Evolutionary conservation across 164 flowering plant genomes (phyloP).

Genomic region (Warburgia ugandensis): DNA sequence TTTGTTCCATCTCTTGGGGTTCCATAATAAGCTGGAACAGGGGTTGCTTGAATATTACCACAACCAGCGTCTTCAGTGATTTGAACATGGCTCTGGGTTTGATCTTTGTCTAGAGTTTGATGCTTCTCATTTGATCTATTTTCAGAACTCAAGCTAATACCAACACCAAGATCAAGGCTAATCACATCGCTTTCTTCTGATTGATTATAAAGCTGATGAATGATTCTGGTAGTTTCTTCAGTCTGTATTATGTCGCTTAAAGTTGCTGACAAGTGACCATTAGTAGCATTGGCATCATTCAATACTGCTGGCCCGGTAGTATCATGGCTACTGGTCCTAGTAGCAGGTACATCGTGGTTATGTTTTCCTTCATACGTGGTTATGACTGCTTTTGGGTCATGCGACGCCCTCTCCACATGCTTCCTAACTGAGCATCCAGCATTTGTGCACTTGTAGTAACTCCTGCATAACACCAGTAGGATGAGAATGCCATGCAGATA

Average conservation of each 20-base stretch:
- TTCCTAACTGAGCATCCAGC: conserved; percentile 91
- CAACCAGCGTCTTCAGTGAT: conserved; percentile 12
- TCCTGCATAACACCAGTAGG: conserved; percentile 40
- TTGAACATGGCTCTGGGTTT: background rate
- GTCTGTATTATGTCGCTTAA: conserved; percentile 24
- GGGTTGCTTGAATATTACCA: conserved; percentile 24
- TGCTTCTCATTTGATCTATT: conserved; percentile 33
- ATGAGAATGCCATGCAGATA: background rate
- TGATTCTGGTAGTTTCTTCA: conserved; percentile 2
- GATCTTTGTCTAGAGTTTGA: conserved; percentile 1
- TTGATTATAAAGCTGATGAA: background rate
- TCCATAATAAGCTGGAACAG: conserved; percentile 31
- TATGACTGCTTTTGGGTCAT: conserved; percentile 93
- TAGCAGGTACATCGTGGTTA: conserved; percentile 89
- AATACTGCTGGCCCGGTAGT: conserved; percentile 25
- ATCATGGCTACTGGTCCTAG: conserved; percentile 51
- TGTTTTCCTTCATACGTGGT: conserved; percentile 96
- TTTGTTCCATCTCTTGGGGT: conserved; percentile 31
- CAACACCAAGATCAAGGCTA: conserved; percentile 89
- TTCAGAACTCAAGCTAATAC: conserved; percentile 43
- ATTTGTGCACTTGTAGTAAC: conserved; percentile 91
- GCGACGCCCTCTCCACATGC: conserved; percentile 94
- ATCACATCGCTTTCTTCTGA: conserved; percentile 41
- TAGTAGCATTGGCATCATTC: background rate
- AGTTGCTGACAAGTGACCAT: conserved; percentile 12